A percentile compares a stretch with the other conserved stretches of the same genome.
Evolutionary conservation across 2,329 filamentous ascomycete genomes (phyloP).

Genomic region (Plectosphaerella sp.): DNA sequence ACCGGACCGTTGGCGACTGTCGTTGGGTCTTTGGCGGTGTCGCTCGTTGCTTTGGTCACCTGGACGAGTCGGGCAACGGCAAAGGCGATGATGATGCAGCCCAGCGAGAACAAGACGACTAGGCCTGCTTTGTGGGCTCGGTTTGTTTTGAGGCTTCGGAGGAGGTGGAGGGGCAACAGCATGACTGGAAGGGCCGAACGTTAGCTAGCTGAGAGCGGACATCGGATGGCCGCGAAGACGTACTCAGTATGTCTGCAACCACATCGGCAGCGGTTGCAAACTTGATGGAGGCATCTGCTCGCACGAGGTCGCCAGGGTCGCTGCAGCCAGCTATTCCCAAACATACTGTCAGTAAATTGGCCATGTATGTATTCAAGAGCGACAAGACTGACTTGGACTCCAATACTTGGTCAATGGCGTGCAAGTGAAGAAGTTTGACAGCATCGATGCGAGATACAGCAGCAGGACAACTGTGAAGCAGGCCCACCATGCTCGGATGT

Average conservation of each 20-base stretch:
- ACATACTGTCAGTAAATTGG: no score
- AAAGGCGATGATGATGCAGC: constrained; percentile 9
- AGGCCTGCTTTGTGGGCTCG: constrained; percentile 6
- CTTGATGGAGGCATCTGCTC: constrained; percentile 6
- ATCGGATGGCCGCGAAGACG: no score
- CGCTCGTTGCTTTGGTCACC: constrained; percentile 5
- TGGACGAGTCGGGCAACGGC: constrained; percentile 6
- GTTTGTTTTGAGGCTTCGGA: constrained; percentile 5
- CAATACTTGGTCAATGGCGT: constrained; percentile 6
- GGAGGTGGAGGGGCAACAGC: constrained; percentile 4
- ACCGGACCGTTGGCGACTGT: constrained; percentile 8
- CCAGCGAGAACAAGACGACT: constrained; percentile 8
- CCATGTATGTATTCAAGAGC: no score
- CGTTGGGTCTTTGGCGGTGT: constrained; percentile 6
- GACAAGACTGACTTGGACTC: constrained; percentile 2
- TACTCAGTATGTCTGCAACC: constrained; percentile 2
- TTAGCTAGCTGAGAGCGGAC: no score
- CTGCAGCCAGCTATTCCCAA: constrained; percentile 2
- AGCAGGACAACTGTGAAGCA: constrained; percentile 1
- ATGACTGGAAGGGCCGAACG: neutral
- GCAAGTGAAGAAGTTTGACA: constrained; percentile 6
- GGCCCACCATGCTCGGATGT: constrained; percentile 6
- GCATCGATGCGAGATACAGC: constrained; percentile 5
- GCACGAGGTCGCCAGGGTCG: constrained; percentile 3
- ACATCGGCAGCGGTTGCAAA: constrained; percentile 5